Conservation (phyloP, 345 rosid genomes). For the Clausena lansium region DNA sequence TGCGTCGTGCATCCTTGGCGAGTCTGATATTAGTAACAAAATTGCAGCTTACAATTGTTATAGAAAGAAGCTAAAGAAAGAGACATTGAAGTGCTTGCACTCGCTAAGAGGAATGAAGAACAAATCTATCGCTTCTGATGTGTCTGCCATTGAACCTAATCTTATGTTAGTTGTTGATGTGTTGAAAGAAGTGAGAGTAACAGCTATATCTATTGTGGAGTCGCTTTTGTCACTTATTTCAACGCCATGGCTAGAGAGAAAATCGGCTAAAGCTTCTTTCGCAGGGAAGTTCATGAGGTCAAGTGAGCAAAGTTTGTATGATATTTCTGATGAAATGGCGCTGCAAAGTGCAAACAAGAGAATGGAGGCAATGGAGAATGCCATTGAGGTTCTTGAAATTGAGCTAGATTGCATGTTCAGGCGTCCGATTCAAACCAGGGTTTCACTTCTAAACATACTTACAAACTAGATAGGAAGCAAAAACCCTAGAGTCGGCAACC, state of each 20-base stretch:
- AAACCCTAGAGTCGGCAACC: not conserved
- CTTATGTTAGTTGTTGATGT: slow-evolving; percentile 49
- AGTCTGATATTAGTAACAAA: slow-evolving; percentile 41
- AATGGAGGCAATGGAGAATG: slow-evolving; percentile 68
- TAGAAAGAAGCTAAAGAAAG: slow-evolving; percentile 66
- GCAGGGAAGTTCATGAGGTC: slow-evolving; percentile 40
- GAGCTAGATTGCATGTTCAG: slow-evolving; percentile 68
- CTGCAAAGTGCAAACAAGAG: slow-evolving; percentile 62
- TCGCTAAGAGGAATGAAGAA: slow-evolving; percentile 46
- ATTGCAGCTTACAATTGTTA: slow-evolving; percentile 46
- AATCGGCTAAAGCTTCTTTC: slow-evolving; percentile 39
- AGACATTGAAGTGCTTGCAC: slow-evolving; percentile 55
- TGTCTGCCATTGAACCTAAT: slow-evolving; percentile 21
- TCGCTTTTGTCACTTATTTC: slow-evolving; percentile 59
- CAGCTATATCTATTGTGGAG: slow-evolving; percentile 49
- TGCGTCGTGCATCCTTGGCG: slow-evolving; percentile 37
- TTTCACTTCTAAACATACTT: slow-evolving; percentile 72
- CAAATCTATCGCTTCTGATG: slow-evolving; percentile 24
- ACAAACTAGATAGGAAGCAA: slow-evolving; percentile 29
- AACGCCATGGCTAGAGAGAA: slow-evolving; percentile 67
- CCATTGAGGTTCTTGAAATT: slow-evolving; percentile 59
- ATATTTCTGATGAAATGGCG: slow-evolving; percentile 47
- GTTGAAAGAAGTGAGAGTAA: slow-evolving; percentile 59
- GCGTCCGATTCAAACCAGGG: slow-evolving; percentile 79
- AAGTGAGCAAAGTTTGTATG: slow-evolving; percentile 27